Evolutionary conservation across 257 asterid species (phyloP).

Genomic region (Thymus mandschuricus): DNA sequence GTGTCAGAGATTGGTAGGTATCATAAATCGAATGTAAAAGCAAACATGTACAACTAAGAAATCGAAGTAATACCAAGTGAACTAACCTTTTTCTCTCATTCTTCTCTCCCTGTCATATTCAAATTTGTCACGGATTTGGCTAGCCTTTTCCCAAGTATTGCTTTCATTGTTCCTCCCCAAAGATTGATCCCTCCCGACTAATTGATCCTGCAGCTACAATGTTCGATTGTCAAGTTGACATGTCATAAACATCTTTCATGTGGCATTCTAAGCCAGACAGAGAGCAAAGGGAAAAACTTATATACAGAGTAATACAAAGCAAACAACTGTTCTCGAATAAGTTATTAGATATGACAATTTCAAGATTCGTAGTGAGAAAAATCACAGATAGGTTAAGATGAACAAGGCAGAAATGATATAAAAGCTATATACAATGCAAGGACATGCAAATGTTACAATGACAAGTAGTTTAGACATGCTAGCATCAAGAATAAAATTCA

Average conservation of each 20-base stretch:
- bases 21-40: conserved; percentile 24
- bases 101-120: conserved; percentile 92
- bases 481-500: neutral
- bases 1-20: conserved; percentile 1
- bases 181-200: conserved; percentile 51
- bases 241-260: neutral
- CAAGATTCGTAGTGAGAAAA: conserved; percentile 5
- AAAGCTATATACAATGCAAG: neutral
- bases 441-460: conserved; percentile 1
- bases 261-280: conserved; percentile 15
- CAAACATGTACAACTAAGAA: conserved; percentile 14
- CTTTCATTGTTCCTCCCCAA: conserved; percentile 47
- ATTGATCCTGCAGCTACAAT: conserved; percentile 58
- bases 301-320: conserved; percentile 4
- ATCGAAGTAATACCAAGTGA: conserved; percentile 14
- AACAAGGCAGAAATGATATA: neutral
- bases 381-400: neutral
- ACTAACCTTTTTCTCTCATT: conserved; percentile 83
- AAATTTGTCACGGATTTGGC: conserved; percentile 86
- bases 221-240: conserved; percentile 22
- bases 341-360: neutral
- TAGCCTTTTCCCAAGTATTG: conserved; percentile 66
- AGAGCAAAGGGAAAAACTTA: conserved; percentile 8
- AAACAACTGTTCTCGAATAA: conserved; percentile 18
- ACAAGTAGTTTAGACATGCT: neutral